A percentile compares a stretch with the other conserved stretches of the same genome.
Evolutionary conservation across 345 rosid genomes (phyloP).

Genomic region (Populus alba): DNA sequence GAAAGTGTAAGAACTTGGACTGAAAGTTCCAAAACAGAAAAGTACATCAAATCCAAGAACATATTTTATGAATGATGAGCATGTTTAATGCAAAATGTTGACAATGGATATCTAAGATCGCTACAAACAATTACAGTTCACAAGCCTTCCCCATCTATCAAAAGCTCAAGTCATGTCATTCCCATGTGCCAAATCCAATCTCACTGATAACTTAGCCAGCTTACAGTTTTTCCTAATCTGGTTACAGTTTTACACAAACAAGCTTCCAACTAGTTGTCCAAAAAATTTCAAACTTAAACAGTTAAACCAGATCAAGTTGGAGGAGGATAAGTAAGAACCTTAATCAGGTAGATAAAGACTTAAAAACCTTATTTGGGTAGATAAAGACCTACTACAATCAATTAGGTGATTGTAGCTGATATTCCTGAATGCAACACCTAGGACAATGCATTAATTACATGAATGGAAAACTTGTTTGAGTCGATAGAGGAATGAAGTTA

Average conservation of each 20-base stretch:
- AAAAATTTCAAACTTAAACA: not conserved
- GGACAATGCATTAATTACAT: not conserved
- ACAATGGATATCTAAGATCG: not conserved
- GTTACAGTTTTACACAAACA: not conserved
- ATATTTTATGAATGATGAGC: not conserved
- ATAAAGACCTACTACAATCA: not conserved
- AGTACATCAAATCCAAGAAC: not conserved
- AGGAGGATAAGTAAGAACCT: not conserved
- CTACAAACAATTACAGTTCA: not conserved
- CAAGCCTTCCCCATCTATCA: slow-evolving; percentile 6
- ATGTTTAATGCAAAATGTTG: not conserved
- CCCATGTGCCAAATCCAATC: not conserved
- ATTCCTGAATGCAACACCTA: too few relatives aligned
- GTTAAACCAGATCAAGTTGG: not conserved
- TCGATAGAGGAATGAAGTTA: not conserved
- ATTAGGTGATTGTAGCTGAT: not conserved
- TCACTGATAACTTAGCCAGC: slow-evolving; percentile 3
- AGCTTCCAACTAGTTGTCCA: not conserved
- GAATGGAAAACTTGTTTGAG: slow-evolving; percentile 1
- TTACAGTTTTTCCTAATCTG: not conserved
- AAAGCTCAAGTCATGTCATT: not conserved
- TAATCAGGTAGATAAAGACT: not conserved
- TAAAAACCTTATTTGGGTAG: not conserved
- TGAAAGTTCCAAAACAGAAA: not conserved
- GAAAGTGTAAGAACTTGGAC: not conserved